Conservation (phyloP, 2,329 filamentous ascomycete genomes). For the Phaeosphaeriaceae sp. region DNA sequence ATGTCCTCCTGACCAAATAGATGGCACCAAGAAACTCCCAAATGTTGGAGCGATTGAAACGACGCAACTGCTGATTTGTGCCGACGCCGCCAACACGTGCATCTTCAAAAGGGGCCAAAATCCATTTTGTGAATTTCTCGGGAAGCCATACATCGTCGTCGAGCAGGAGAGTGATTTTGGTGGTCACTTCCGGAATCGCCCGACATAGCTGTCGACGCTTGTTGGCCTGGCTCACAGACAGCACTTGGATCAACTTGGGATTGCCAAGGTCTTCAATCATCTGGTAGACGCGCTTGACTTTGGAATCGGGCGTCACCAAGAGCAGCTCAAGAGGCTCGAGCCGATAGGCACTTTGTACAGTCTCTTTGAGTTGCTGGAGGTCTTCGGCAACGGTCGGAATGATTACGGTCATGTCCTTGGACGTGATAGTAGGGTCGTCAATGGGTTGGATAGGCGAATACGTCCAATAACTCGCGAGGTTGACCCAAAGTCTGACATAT, state of each 20-base stretch:
- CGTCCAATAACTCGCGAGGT: slow-evolving; percentile 76
- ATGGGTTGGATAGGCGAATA: slow-evolving; percentile 87
- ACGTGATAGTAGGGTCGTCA: slow-evolving; percentile 78
- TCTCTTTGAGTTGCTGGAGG: slow-evolving; percentile 82
- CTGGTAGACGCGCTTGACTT: slow-evolving; percentile 70
- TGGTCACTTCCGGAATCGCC: slow-evolving; percentile 84
- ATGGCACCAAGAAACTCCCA: slow-evolving; percentile 92
- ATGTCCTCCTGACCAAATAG: slow-evolving; percentile 93
- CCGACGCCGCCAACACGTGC: slow-evolving; percentile 85
- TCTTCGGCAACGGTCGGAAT: slow-evolving; percentile 90
- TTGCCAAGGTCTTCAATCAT: slow-evolving; percentile 57
- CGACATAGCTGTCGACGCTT: slow-evolving; percentile 94
- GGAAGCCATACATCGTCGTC: slow-evolving; percentile 98
- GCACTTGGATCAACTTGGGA: slow-evolving; percentile 71
- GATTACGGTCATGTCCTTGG: slow-evolving; percentile 89
- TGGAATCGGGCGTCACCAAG: slow-evolving; percentile 85
- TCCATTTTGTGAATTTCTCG: slow-evolving; percentile 83
- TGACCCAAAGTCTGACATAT: slow-evolving; percentile 84
- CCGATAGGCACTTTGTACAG: slow-evolving; percentile 77
- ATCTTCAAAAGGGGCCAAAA: slow-evolving; percentile 91
- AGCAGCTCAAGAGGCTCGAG: slow-evolving; percentile 77
- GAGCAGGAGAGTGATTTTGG: slow-evolving; percentile 86
- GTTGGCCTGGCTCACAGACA: slow-evolving; percentile 85
- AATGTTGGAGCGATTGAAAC: slow-evolving; percentile 68
- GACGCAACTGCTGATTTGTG: slow-evolving; percentile 85